A percentile compares a stretch with the other conserved stretches of the same genome.
Conservation (phyloP, 2,329 filamentous ascomycete genomes). For the Scedosporium aurantiacum region DNA sequence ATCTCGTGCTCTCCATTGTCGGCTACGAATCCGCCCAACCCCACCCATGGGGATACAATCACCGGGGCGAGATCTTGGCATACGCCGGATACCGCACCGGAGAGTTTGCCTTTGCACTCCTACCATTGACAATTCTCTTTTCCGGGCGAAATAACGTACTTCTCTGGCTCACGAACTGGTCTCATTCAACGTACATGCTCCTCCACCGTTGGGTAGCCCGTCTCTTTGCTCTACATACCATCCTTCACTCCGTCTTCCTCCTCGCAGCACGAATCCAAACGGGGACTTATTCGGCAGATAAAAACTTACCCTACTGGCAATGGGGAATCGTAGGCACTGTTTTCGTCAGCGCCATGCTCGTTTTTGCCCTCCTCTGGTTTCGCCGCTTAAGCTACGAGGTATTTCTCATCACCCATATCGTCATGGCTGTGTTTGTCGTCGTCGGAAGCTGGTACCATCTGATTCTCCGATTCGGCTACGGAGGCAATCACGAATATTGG, state of each 20-base stretch:
- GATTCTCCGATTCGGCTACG: slow-evolving; percentile 18
- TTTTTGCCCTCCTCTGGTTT: slow-evolving; percentile 19
- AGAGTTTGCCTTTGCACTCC: slow-evolving; percentile 21
- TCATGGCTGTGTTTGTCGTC: slow-evolving; percentile 25
- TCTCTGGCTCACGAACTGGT: slow-evolving; percentile 24
- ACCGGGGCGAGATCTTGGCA: slow-evolving; percentile 17
- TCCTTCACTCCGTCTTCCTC: slow-evolving; percentile 29
- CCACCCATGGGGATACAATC: slow-evolving; percentile 14
- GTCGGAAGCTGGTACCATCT: slow-evolving; percentile 30
- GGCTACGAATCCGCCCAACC: slow-evolving; percentile 19
- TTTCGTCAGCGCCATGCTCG: slow-evolving; percentile 14
- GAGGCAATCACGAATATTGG: slow-evolving; percentile 11
- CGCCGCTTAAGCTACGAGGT: slow-evolving; percentile 25
- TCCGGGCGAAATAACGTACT: slow-evolving; percentile 24
- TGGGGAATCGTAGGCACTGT: slow-evolving; percentile 21
- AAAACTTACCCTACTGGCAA: slow-evolving; percentile 4
- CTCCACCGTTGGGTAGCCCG: slow-evolving; percentile 35
- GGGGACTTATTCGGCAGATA: too few species aligned
- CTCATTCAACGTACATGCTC: slow-evolving; percentile 23
- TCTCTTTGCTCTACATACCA: slow-evolving; percentile 72
- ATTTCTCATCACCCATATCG: slow-evolving; percentile 29
- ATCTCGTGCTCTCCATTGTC: slow-evolving; percentile 20
- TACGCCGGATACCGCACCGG: slow-evolving; percentile 42
- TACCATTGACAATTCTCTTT: slow-evolving; percentile 22
- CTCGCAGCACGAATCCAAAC: too few species aligned